phyloP scores from a whole-genome alignment of 495 filamentous ascomycete species.

The Podospora fimiseda region DNA sequence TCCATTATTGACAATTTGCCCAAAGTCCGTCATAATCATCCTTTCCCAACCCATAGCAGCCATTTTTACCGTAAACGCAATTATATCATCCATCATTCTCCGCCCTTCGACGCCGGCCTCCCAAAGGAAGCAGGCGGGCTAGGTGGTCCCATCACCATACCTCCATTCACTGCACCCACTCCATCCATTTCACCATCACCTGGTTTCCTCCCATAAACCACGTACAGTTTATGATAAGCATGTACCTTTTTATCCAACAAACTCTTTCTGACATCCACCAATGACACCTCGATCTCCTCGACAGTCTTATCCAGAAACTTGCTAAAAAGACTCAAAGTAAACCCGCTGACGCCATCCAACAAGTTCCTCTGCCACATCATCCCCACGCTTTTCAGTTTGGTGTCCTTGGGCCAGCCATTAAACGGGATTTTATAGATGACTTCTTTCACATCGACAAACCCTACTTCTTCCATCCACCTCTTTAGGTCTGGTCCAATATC shows the following conservation, averaged over 20 bases:
- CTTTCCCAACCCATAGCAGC: too few relatives aligned
- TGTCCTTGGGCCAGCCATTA: slow-evolving; percentile 43
- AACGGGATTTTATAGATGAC: slow-evolving; percentile 49
- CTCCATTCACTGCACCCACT: background rate
- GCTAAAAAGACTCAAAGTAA: slow-evolving; percentile 23
- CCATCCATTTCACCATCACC: background rate
- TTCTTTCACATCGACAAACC: slow-evolving; percentile 59
- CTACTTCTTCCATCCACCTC: slow-evolving; percentile 51
- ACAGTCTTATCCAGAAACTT: slow-evolving; percentile 33
- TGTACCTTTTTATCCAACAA: slow-evolving; percentile 51
- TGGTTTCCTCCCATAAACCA: slow-evolving; percentile 53
- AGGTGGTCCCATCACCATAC: too few relatives aligned
- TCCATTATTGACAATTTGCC: too few relatives aligned
- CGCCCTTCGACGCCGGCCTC: too few relatives aligned
- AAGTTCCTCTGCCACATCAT: slow-evolving; percentile 32
- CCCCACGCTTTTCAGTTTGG: slow-evolving; percentile 25
- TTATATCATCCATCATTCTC: too few relatives aligned
- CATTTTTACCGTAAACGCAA: too few relatives aligned
- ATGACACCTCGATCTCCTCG: slow-evolving; percentile 45
- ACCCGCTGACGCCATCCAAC: slow-evolving; percentile 25
- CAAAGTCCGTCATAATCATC: too few relatives aligned
- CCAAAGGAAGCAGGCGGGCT: too few relatives aligned
- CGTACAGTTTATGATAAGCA: slow-evolving; percentile 47
- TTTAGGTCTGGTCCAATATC: slow-evolving; percentile 47
- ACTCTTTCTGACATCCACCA: slow-evolving; percentile 52